Conservation (phyloP, 2,329 filamentous ascomycete genomes). For the Fusarium siculi region DNA sequence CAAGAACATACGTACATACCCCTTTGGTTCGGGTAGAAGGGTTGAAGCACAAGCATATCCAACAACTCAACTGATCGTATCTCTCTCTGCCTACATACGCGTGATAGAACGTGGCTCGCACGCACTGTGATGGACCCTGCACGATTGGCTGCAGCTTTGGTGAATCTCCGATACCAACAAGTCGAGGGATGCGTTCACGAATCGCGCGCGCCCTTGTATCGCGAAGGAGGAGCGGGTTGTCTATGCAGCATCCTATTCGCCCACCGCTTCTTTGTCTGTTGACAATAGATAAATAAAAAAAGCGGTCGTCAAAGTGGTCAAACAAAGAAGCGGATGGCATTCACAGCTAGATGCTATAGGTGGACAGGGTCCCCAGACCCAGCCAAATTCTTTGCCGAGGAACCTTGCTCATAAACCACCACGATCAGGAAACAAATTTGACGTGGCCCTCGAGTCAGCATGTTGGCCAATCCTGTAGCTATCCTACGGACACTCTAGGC, state of each 20-base stretch:
- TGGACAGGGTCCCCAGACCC: conserved; percentile 6
- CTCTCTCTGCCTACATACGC: conserved; percentile 8
- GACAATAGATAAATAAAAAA: conserved; percentile 13
- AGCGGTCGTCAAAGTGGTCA: conserved; percentile 1
- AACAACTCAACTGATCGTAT: conserved; percentile 25
- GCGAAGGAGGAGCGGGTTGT: conserved; percentile 17
- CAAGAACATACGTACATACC: background rate
- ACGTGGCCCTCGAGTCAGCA: background rate
- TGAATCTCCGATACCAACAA: conserved; percentile 39
- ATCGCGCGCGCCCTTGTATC: conserved; percentile 34
- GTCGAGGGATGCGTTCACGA: conserved; percentile 39
- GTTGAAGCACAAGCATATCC: conserved; percentile 32
- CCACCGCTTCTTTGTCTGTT: conserved; percentile 12
- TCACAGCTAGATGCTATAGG: background rate
- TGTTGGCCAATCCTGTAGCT: background rate
- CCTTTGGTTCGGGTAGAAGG: conserved; percentile 34
- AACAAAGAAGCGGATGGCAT: background rate
- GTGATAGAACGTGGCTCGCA: conserved; percentile 22
- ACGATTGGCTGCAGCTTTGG: conserved; percentile 32
- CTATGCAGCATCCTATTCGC: conserved; percentile 22
- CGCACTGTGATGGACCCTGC: conserved; percentile 35
- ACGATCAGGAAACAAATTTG: conserved; percentile 25
- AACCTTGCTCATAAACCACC: conserved; percentile 8
- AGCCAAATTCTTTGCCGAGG: conserved; percentile 11
- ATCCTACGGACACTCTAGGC: background rate